Evolutionary conservation across 805 yeast genomes (phyloP).

Genomic region (Priceomyces carsonii): DNA sequence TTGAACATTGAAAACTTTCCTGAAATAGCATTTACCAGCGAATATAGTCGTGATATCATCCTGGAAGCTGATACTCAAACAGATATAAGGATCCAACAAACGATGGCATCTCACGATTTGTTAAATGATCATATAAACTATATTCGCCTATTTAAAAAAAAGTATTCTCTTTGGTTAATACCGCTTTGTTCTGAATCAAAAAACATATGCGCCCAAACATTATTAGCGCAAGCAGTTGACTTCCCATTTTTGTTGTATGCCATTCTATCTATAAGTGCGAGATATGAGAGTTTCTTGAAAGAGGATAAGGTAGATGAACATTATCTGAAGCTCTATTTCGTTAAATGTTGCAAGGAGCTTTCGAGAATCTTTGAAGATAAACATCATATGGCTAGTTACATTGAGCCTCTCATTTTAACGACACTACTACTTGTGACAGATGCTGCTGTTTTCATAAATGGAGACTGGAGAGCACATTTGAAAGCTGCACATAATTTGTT

Average conservation of each 20-base stretch:
- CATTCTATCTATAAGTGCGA: constrained; percentile 15
- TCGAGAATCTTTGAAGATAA: constrained; percentile 15
- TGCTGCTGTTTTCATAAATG: constrained; percentile 47
- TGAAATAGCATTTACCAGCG: no score
- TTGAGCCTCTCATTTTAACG: constrained; percentile 62
- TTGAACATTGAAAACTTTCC: no score
- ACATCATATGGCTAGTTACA: constrained; percentile 33
- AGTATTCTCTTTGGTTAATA: constrained; percentile 18
- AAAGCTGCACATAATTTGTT: constrained; percentile 58
- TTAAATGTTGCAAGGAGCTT: constrained; percentile 13
- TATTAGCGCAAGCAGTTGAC: constrained; percentile 13
- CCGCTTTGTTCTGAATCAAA: constrained; percentile 15
- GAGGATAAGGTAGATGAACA: constrained; percentile 11
- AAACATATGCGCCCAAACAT: constrained; percentile 13
- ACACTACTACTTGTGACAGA: constrained; percentile 59
- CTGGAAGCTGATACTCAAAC: no score
- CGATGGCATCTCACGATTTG: constrained; percentile 6
- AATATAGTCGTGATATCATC: no score
- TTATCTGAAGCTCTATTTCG: constrained; percentile 11
- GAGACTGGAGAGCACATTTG: constrained; percentile 59
- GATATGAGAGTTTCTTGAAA: constrained; percentile 14
- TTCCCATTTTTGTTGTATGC: constrained; percentile 16
- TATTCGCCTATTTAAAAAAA: constrained; percentile 16
- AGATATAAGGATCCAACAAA: neutral
- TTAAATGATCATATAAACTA: constrained; percentile 15